A percentile compares a stretch with the other conserved stretches of the same genome.
Evolutionary conservation across 257 asterid genomes (phyloP).

Genomic region (Sherardia arvensis): DNA sequence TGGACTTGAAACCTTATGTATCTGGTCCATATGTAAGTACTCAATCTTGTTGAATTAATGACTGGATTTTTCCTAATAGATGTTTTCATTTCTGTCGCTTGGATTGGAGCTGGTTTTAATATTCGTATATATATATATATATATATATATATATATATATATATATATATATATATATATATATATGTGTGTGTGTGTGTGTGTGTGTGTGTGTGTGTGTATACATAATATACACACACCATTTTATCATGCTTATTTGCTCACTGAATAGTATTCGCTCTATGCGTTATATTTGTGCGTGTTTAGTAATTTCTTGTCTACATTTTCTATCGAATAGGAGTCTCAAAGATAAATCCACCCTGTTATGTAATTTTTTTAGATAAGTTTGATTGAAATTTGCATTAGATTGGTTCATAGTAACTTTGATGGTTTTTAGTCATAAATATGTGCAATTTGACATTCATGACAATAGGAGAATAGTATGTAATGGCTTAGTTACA

Average conservation of each 20-base stretch:
- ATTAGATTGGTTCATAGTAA: not conserved
- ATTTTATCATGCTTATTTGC: too few species aligned
- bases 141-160: too few species aligned
- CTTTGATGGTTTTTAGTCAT: not conserved
- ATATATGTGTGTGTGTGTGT: too few species aligned
- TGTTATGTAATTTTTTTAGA: not conserved
- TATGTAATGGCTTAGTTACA: not conserved
- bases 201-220: too few species aligned
- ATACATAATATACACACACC: too few species aligned
- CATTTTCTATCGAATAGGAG: not conserved
- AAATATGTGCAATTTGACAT: not conserved
- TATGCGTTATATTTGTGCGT: not conserved
- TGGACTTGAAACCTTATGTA: conserved; percentile 82
- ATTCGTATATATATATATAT: too few species aligned
- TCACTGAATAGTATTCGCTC: too few species aligned
- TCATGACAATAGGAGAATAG: not conserved
- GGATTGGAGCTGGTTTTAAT: not conserved
- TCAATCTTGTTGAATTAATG: not conserved
- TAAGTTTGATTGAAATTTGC: not conserved
- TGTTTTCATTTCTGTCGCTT: not conserved
- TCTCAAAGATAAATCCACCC: not conserved
- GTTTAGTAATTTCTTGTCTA: too few species aligned
- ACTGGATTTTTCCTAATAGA: not conserved
- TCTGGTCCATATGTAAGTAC: conserved; percentile 75
- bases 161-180: too few species aligned